These are phyloP conservation scores for Boechera divaricarpa DNA, from an alignment of 345 rosid genomes.

Conservation along the genomic window DNA sequence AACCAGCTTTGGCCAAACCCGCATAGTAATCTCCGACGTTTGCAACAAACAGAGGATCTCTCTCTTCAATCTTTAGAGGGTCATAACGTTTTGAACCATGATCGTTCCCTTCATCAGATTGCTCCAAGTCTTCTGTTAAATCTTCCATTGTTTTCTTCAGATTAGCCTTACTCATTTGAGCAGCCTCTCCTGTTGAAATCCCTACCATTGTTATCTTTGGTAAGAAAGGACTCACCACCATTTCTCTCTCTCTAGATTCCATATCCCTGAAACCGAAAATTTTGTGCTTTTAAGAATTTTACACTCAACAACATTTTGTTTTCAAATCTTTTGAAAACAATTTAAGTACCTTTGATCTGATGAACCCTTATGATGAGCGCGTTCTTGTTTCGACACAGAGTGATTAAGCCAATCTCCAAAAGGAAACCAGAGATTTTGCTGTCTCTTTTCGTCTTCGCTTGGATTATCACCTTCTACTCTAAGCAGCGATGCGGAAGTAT, in stretches of 20 bases:
- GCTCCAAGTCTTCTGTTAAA: conserved; percentile 76
- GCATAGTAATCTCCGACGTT: conserved; percentile 86
- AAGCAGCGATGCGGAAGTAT: conserved; percentile 45
- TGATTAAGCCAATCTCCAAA: conserved; percentile 68
- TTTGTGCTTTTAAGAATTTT: not conserved
- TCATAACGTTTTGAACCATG: conserved; percentile 35
- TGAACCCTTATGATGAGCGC: conserved; percentile 40
- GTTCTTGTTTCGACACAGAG: conserved; percentile 54
- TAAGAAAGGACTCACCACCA: conserved; percentile 70
- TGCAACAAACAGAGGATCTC: conserved; percentile 95
- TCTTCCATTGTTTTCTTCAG: conserved; percentile 88
- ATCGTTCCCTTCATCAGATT: conserved; percentile 59
- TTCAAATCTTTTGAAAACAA: conserved; percentile 6
- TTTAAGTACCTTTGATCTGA: conserved; percentile 52
- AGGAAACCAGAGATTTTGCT: conserved; percentile 58
- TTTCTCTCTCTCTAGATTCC: conserved; percentile 48
- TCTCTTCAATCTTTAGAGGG: conserved; percentile 54
- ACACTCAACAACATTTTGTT: not conserved
- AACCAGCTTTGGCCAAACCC: conserved; percentile 64
- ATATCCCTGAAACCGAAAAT: conserved; percentile 41
- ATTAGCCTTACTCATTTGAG: conserved; percentile 75
- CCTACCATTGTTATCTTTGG: conserved; percentile 99
- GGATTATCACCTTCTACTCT: conserved; percentile 47
- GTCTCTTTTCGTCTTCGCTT: conserved; percentile 42
- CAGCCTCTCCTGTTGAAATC: conserved; percentile 79